Base-by-base conservation (phyloP, 176 grass and related monocot species). In the Oryza officinalis region DNA sequence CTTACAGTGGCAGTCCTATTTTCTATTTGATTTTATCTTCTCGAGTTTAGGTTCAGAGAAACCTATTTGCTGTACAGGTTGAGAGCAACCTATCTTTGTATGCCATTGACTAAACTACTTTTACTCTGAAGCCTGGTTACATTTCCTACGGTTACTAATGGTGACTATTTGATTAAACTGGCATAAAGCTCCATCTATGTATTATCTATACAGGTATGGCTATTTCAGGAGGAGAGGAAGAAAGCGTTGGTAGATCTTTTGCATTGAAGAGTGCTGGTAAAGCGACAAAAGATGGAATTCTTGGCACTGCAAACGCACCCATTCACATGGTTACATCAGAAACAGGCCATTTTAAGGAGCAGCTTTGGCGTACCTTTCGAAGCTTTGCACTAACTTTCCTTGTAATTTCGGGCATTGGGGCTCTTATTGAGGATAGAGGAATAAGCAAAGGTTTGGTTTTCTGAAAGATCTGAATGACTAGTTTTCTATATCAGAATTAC, bases 241-340 rank as follows among this genome's bases (percentile, higher is more conserved):
- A 89, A 82, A 86, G 60, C 67, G 72, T 95, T 68, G 63, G 63
- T 74, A 87, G 28, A 10, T 30, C 89, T 81, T 83, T 77, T 57
- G 85, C 89, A 67, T 90, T 94, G 67, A 90, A 79, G 68, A 87
- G 91, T 81, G 89, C 90, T 57, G 91, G 81, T 71, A 84, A 87
- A 84, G 78, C 76, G 17, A 87, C 91, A 32, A 92, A 99, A 84
- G 89, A 99, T 69, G 93, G 93, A 71, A 57, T 87, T 74, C 86
- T 99, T 90, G 93, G 97, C 76, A 99, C 97, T 85, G 86, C 91
- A 71, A 91, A 67, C 66, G 91, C 97, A 20, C 97, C 97, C 72
- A 96, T 96, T 87, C 91, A 96, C 82, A 99, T 99, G 97, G 93
- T 99, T 70, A 96, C 97, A 44, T 91, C 97, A 77, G 97, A 99